Evolutionary conservation across 2,329 filamentous ascomycete genomes (phyloP).

Genomic region (Xylariaceae sp.): DNA sequence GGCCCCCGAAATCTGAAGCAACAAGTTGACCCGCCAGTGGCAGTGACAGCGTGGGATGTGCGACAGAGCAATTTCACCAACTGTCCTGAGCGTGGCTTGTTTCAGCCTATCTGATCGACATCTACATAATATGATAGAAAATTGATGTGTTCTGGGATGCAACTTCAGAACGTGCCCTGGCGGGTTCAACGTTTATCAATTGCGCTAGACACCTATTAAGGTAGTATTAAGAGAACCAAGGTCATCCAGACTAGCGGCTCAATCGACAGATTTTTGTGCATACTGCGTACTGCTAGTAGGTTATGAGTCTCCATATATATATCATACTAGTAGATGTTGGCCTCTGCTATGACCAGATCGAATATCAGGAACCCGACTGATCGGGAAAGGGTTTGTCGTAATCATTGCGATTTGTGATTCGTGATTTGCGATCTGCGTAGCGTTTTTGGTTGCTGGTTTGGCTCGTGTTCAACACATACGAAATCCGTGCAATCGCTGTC

Average conservation of each 20-base stretch:
- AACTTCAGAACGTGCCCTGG: not conserved
- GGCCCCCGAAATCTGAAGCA: conserved; percentile 23
- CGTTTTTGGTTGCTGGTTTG: no score
- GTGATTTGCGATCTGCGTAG: not conserved
- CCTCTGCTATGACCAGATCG: not conserved
- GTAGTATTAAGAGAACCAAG: not conserved
- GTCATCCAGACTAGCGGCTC: no score
- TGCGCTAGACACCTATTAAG: not conserved
- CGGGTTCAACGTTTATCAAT: not conserved
- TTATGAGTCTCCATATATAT: no score
- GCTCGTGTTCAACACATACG: no score
- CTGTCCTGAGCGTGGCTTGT: conserved; percentile 16
- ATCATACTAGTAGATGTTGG: no score
- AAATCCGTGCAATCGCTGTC: not conserved
- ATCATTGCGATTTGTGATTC: not conserved
- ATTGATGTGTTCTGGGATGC: conserved; percentile 23
- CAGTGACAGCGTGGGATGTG: conserved; percentile 20
- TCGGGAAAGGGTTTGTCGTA: not conserved
- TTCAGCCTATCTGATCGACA: conserved; percentile 25
- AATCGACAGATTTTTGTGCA: no score
- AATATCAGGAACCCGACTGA: not conserved
- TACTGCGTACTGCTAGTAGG: no score
- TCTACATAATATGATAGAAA: conserved; percentile 8
- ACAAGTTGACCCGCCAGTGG: conserved; percentile 14
- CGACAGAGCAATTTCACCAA: conserved; percentile 29